Conservation (phyloP, 768 basidiomycete species). For the Trametes coccinea region DNA sequence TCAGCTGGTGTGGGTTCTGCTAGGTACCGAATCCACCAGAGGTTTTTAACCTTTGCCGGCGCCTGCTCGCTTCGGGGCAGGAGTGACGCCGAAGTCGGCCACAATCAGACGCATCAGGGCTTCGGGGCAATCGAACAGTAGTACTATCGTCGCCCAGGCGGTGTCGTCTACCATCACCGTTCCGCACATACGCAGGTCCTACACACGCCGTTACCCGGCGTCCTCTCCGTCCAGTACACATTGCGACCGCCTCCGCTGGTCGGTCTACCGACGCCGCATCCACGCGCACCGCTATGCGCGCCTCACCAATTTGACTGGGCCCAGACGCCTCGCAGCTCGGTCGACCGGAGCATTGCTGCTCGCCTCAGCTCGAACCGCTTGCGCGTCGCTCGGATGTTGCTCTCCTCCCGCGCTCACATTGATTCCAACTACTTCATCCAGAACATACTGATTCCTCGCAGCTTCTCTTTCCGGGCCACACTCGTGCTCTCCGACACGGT, state of each 20-base stretch:
- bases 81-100: slow-evolving; percentile 8
- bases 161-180: background rate
- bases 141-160: background rate
- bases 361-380: slow-evolving; percentile 1
- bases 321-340: background rate
- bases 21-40: background rate
- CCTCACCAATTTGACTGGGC: background rate
- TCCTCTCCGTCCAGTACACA: background rate
- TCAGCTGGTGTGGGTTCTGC: background rate
- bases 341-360: slow-evolving; percentile 7
- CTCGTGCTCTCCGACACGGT: background rate
- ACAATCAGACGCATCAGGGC: slow-evolving; percentile 9
- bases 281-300: background rate
- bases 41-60: slow-evolving; percentile 16
- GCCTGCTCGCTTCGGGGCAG: slow-evolving; percentile 11
- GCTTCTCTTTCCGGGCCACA: background rate
- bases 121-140: background rate
- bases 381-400: background rate
- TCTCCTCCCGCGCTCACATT: background rate
- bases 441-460: background rate
- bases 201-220: background rate
- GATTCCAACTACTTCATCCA: background rate
- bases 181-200: background rate
- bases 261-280: background rate
- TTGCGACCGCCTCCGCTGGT: background rate